phyloP scores from a whole-genome alignment of 2,329 filamentous ascomycete species.

The Dendryphion nanum region DNA sequence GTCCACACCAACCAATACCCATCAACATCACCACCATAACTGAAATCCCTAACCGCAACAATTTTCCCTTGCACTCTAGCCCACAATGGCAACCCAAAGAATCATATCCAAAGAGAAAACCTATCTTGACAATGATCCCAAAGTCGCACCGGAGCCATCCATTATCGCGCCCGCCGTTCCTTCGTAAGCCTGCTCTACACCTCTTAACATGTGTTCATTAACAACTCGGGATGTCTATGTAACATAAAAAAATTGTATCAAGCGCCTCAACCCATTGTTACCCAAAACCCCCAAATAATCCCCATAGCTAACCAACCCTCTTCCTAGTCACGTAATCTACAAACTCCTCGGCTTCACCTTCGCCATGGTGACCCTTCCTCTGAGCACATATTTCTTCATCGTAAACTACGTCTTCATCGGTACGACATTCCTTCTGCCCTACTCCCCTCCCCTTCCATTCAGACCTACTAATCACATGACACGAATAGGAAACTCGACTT shows the following conservation, averaged over 20 bases:
- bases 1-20: too few relatives aligned
- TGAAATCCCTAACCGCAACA: too few relatives aligned
- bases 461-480: background rate
- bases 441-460: background rate
- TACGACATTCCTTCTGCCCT: slow-evolving; percentile 39
- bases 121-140: slow-evolving; percentile 47
- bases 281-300: background rate
- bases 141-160: slow-evolving; percentile 52
- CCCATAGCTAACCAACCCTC: too few relatives aligned
- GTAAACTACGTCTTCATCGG: slow-evolving; percentile 76
- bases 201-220: too few relatives aligned
- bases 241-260: too few relatives aligned
- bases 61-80: too few relatives aligned
- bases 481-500: slow-evolving; percentile 76
- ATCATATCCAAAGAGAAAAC: slow-evolving; percentile 66
- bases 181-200: slow-evolving; percentile 65
- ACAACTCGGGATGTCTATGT: too few relatives aligned
- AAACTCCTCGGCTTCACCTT: slow-evolving; percentile 89
- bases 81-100: slow-evolving; percentile 66
- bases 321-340: slow-evolving; percentile 77
- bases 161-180: slow-evolving; percentile 82
- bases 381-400: slow-evolving; percentile 84
- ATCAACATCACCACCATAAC: too few relatives aligned
- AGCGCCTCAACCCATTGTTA: too few relatives aligned
- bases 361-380: slow-evolving; percentile 85